phyloP scores from a whole-genome alignment of 2,329 filamentous ascomycete species.

The Claviceps lovelessii region DNA sequence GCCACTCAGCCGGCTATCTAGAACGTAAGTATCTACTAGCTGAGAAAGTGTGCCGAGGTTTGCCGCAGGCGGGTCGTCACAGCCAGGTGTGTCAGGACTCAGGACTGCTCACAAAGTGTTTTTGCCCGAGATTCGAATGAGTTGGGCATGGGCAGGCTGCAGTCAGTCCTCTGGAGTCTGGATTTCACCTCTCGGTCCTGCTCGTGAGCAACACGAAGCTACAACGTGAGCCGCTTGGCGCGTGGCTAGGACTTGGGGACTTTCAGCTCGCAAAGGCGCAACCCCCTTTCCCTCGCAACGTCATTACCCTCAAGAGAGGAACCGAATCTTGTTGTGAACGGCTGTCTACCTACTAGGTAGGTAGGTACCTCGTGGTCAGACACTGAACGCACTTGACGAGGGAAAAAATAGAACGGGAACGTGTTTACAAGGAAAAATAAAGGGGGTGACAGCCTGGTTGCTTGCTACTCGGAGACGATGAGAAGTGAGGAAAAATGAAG shows the following conservation, averaged over 20 bases:
- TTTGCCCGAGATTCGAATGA: no score
- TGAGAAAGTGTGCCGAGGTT: neutral
- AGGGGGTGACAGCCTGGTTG: no score
- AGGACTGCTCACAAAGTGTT: no score
- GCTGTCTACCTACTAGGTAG: neutral
- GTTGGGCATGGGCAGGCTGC: neutral
- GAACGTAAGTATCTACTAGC: neutral
- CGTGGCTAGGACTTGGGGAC: neutral
- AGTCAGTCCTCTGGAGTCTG: neutral
- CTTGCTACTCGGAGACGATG: no score
- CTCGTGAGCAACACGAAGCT: neutral
- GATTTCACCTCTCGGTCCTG: neutral
- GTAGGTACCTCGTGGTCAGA: neutral
- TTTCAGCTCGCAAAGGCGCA: neutral
- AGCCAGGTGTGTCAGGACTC: neutral
- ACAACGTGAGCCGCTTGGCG: neutral
- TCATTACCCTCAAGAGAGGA: neutral
- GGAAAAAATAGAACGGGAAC: neutral
- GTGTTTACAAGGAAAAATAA: neutral
- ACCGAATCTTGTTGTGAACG: neutral
- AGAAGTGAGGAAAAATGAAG: neutral
- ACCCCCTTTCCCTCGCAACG: neutral
- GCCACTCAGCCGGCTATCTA: no score
- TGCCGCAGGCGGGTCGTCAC: neutral
- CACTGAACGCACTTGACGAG: neutral